A percentile compares a stretch with the other conserved stretches of the same genome.
Evolutionary conservation across 2,329 filamentous ascomycete species (phyloP).

Genomic region (Diaporthe helianthi): DNA sequence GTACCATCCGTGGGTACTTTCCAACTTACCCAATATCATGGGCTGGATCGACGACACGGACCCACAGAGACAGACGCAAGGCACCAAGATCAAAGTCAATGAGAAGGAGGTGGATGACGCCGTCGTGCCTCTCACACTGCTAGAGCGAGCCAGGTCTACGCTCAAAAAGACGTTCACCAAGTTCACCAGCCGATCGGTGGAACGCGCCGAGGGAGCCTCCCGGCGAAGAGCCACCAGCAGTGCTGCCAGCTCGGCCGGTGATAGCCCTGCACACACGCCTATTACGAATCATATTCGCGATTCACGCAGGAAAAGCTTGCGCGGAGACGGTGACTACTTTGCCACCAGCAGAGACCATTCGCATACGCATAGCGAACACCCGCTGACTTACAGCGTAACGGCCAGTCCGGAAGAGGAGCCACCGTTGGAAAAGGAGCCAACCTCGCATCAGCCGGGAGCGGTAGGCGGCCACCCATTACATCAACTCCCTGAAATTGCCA

Average conservation of each 20-base stretch:
- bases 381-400: constrained; percentile 76
- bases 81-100: constrained; percentile 89
- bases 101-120: constrained; percentile 88
- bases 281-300: constrained; percentile 62
- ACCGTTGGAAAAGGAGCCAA: constrained; percentile 42
- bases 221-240: constrained; percentile 67
- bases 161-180: constrained; percentile 73
- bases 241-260: constrained; percentile 68
- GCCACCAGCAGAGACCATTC: constrained; percentile 45
- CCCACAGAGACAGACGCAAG: constrained; percentile 76
- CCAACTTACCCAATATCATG: constrained; percentile 75
- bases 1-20: constrained; percentile 88
- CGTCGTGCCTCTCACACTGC: constrained; percentile 85
- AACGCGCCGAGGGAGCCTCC: constrained; percentile 62
- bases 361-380: constrained; percentile 67
- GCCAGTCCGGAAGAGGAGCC: constrained; percentile 68
- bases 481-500: constrained; percentile 44
- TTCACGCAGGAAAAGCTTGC: constrained; percentile 59
- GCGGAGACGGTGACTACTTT: constrained; percentile 61
- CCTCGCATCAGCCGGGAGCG: constrained; percentile 49
- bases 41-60: constrained; percentile 96
- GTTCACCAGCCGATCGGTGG: constrained; percentile 63
- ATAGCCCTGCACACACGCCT: constrained; percentile 54
- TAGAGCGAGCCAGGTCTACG: constrained; percentile 83
- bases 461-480: constrained; percentile 46